These are phyloP conservation scores for Tuber umbilicatum DNA, from an alignment of 495 filamentous ascomycete genomes.

Conservation along the genomic window DNA sequence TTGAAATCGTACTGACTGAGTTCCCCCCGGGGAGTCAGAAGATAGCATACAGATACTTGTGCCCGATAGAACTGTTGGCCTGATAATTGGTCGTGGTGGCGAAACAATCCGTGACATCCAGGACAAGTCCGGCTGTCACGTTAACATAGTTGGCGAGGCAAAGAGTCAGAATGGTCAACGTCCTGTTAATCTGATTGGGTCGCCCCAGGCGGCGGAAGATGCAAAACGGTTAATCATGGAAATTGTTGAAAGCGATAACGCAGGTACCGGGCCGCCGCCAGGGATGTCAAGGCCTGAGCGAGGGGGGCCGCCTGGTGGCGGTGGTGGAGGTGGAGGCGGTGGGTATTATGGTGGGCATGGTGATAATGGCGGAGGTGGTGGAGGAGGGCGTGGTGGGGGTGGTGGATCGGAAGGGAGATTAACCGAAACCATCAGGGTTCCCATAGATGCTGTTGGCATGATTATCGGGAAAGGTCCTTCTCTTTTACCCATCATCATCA, in stretches of 20 bases:
- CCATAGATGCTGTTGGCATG: conserved; percentile 82
- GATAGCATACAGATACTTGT: conserved; percentile 78
- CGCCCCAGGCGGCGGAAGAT: conserved; percentile 55
- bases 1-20: conserved; percentile 17
- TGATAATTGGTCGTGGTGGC: conserved; percentile 77
- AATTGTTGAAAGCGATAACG: conserved; percentile 78
- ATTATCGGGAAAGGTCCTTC: conserved; percentile 68
- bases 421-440: conserved; percentile 71
- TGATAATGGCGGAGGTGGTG: conserved; percentile 43
- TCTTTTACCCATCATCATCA: neutral
- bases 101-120: conserved; percentile 87
- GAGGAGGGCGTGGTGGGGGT: conserved; percentile 42
- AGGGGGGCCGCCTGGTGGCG: conserved; percentile 18
- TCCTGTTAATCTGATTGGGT: conserved; percentile 77
- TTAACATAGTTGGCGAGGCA: conserved; percentile 80
- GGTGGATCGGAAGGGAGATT: conserved; percentile 52
- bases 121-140: conserved; percentile 75
- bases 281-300: conserved; percentile 24
- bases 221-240: conserved; percentile 78
- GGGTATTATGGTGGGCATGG: conserved; percentile 41
- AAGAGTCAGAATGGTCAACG: conserved; percentile 77
- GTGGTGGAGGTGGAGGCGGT: conserved; percentile 26
- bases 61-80: conserved; percentile 76
- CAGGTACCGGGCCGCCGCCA: conserved; percentile 41
- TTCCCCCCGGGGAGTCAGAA: conserved; percentile 52